phyloP scores from a whole-genome alignment of 2,329 filamentous ascomycete species.

The Ascochyta koolunga region DNA sequence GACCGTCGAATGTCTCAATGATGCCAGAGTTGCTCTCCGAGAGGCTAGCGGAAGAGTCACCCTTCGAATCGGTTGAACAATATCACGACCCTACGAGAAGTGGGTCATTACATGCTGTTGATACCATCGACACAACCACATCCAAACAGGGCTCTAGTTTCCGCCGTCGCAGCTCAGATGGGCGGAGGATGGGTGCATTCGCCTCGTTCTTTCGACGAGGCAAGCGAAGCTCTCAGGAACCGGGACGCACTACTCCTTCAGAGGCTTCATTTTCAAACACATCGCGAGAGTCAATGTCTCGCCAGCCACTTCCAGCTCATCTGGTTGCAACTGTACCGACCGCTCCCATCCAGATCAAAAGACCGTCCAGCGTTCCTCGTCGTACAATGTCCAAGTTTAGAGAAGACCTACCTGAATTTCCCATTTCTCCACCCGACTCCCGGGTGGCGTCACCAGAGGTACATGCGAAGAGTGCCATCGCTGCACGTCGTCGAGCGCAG shows the following conservation, averaged over 20 bases:
- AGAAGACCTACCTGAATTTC: conserved; percentile 87
- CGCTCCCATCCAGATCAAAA: conserved; percentile 50
- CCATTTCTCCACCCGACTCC: conserved; percentile 84
- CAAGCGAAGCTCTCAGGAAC: conserved; percentile 59
- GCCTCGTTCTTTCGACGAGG: conserved; percentile 71
- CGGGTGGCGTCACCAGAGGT: conserved; percentile 78
- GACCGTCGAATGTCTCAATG: conserved; percentile 60
- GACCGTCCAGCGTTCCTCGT: conserved; percentile 66
- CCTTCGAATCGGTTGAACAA: conserved; percentile 53
- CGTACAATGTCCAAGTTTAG: conserved; percentile 89
- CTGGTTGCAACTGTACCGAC: conserved; percentile 49
- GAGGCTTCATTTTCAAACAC: conserved; percentile 83
- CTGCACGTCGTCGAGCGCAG: conserved; percentile 48
- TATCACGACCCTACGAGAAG: conserved; percentile 37
- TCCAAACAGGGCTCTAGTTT: conserved; percentile 35
- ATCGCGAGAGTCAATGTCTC: conserved; percentile 83
- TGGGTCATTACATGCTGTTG: conserved; percentile 42
- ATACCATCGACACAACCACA: conserved; percentile 38
- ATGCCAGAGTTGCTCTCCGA: conserved; percentile 57
- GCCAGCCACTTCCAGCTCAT: conserved; percentile 59
- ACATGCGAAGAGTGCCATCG: conserved; percentile 52
- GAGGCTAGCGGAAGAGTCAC: conserved; percentile 39
- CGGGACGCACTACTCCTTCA: conserved; percentile 62
- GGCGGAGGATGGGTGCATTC: conserved; percentile 44
- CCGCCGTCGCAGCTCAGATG: conserved; percentile 43